Percentiles rank a stretch among this genome's conserved stretches.
phyloP scores from a whole-genome alignment of 768 basidiomycete genomes.

The Pisolithus albus region DNA sequence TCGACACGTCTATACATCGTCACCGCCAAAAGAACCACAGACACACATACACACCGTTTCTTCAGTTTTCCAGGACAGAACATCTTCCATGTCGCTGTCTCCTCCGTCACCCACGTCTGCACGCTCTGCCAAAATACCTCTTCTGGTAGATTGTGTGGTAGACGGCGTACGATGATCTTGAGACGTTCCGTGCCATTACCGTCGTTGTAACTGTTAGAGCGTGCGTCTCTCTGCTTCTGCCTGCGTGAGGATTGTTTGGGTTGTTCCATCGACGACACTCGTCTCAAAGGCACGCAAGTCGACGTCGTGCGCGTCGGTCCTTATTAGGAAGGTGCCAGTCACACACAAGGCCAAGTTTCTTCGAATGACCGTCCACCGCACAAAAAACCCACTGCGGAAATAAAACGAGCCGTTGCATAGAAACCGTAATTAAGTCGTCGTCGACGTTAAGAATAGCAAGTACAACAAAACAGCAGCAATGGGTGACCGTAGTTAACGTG shows the following conservation, averaged over 20 bases:
- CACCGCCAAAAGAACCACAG: too few species aligned
- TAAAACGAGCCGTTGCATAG: neutral
- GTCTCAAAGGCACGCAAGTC: too few species aligned
- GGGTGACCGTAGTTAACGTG: neutral
- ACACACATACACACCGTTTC: constrained; percentile 46
- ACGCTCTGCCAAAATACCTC: constrained; percentile 93
- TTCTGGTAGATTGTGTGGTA: constrained; percentile 91
- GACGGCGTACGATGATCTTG: constrained; percentile 81
- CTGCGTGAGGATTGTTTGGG: too few species aligned
- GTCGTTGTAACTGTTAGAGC: too few species aligned
- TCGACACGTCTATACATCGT: neutral
- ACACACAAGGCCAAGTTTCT: too few species aligned
- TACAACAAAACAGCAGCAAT: neutral
- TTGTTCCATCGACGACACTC: too few species aligned
- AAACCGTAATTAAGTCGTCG: constrained; percentile 1
- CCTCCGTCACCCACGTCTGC: constrained; percentile 72
- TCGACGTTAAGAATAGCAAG: neutral
- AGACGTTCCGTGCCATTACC: constrained; percentile 48
- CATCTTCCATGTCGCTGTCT: constrained; percentile 59
- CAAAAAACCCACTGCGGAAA: neutral
- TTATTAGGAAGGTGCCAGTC: too few species aligned
- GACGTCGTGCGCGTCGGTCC: too few species aligned
- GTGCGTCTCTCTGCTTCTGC: too few species aligned
- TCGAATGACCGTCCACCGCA: too few species aligned
- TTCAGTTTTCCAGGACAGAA: constrained; percentile 64